These are phyloP conservation scores for Mercurialis annua DNA, from an alignment of 345 rosid genomes.

Conservation along the genomic window DNA sequence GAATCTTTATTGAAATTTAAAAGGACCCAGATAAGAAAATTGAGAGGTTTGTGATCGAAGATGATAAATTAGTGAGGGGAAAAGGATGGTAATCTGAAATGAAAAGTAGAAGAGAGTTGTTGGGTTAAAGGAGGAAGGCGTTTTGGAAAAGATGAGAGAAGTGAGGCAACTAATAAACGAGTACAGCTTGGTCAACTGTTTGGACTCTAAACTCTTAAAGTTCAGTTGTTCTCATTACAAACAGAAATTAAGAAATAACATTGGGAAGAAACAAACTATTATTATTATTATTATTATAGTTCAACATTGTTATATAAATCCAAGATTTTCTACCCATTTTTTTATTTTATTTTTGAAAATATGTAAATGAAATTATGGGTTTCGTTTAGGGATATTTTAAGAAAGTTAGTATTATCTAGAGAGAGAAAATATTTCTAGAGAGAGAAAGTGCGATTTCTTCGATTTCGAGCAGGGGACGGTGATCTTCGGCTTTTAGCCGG, in stretches of 20 bases:
- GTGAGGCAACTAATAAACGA: background rate
- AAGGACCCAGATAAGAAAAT: background rate
- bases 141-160: background rate
- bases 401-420: too few relatives aligned
- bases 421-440: too few relatives aligned
- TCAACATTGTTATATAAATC: background rate
- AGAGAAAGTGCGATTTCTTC: too few relatives aligned
- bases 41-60: background rate
- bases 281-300: background rate
- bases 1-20: background rate
- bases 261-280: background rate
- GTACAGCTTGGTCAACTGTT: conserved; percentile 8
- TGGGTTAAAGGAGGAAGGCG: background rate
- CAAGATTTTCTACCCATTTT: background rate
- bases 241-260: background rate
- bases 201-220: background rate
- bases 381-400: too few relatives aligned
- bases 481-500: too few relatives aligned
- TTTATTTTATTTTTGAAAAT: background rate
- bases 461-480: too few relatives aligned
- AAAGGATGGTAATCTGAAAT: background rate
- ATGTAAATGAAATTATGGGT: background rate
- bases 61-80: conserved; percentile 16
- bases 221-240: background rate
- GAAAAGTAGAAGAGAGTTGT: conserved; percentile 8